Base-by-base conservation (phyloP, 306 rosid genomes). In the Fragaria nilgerrensis region DNA sequence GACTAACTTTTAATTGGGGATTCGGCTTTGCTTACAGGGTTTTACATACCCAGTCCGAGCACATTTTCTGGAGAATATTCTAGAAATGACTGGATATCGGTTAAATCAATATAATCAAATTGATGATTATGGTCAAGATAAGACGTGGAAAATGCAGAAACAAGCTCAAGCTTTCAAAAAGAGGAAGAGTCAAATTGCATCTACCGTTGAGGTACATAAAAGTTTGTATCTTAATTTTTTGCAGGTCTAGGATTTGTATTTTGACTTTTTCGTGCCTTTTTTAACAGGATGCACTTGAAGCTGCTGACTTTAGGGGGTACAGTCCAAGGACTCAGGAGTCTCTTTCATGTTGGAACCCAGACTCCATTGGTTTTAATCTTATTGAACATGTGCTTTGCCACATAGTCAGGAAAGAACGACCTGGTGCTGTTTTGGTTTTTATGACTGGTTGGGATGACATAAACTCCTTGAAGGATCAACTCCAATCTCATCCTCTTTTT, bases 401-500 rank as follows among this genome's bases (percentile, higher is more conserved):
- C 84, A 85, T 88, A 73, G 76, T 81, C 75, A 76, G 71, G 73
- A 79, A 82, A 48, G 89, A 88, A 80, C 81, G 91, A 68, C 72
- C 85, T 61, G 91, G 91, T 17, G 91, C 91, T 70, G 53, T 88
- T 73, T 79, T 88, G 76, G 89, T 88, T 73, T 88, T 88, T 77
- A 81, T 88, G 91, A 88, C 91, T 10, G 91, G 91, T 44, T 88
- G 91, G 91, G 91, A 88, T 79, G 91, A 88, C 72, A 88, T 88
- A 48, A 88, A 83, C 73, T 81, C 83, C 56, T 81, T 88, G 73
- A 88, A 83, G 82, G 91, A 83, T 50, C 87, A 85, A 83, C 86
- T 88, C 68, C 87, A 83, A 52, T 66, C 89, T 50, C 89, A 88
- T 79, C 87, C 89, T 55, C 80, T 88, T 50, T 68, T 88, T 66